phyloP scores from a whole-genome alignment of 192 early-diverging fungal genomes.

The Backusella macrospora region DNA sequence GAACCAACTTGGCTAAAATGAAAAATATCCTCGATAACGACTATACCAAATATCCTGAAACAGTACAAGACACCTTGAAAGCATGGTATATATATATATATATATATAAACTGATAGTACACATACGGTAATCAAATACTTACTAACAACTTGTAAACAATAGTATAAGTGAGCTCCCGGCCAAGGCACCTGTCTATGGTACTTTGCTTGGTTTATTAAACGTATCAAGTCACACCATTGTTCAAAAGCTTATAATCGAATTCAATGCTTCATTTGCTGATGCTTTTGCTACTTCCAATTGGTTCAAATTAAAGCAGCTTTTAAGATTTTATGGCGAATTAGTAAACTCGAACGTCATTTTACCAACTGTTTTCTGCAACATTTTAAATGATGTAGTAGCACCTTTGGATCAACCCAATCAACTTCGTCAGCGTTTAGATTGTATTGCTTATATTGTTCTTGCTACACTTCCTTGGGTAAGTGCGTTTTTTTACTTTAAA shows the following conservation, averaged over 20 bases:
- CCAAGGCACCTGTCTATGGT: conserved; percentile 77
- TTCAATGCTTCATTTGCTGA: conserved; percentile 59
- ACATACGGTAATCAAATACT: neutral
- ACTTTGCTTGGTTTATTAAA: conserved; percentile 86
- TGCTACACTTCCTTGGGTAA: conserved; percentile 80
- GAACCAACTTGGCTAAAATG: conserved; percentile 67
- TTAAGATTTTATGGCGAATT: conserved; percentile 84
- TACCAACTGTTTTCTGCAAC: conserved; percentile 61
- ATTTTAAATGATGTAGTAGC: conserved; percentile 69
- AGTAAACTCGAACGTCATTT: conserved; percentile 77
- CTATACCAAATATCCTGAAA: conserved; percentile 64
- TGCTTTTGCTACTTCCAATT: conserved; percentile 59
- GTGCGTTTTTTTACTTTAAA: neutral
- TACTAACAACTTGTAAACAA: conserved; percentile 6
- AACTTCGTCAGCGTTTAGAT: conserved; percentile 29
- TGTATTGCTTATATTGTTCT: conserved; percentile 77
- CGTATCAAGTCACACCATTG: conserved; percentile 20
- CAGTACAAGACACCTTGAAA: conserved; percentile 63
- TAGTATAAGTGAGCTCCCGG: conserved; percentile 73
- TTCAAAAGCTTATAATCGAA: conserved; percentile 64
- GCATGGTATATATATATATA: conserved; percentile 46
- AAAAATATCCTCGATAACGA: conserved; percentile 72
- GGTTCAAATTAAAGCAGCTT: conserved; percentile 75
- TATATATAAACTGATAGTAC: neutral
- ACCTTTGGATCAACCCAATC: conserved; percentile 55